Percentiles rank a stretch among this genome's conserved stretches.
phyloP scores from a whole-genome alignment of 495 filamentous ascomycete genomes.

The Thermothielavioides terrestris region DNA sequence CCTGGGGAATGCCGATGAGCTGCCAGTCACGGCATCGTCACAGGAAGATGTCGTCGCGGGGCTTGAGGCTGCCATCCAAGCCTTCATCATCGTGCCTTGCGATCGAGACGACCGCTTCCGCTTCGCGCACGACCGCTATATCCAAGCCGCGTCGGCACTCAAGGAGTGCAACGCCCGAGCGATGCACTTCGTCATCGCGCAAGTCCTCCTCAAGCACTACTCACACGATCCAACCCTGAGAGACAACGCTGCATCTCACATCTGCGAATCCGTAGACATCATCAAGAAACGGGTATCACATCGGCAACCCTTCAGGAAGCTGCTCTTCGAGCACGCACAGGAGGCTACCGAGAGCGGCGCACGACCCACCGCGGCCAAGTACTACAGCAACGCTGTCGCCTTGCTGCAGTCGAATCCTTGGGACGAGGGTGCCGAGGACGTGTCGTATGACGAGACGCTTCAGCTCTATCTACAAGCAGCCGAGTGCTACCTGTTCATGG shows the following conservation, averaged over 20 bases:
- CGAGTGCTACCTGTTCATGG: slow-evolving; percentile 74
- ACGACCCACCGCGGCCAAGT: slow-evolving; percentile 66
- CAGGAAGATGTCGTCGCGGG: slow-evolving; percentile 50
- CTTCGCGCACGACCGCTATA: slow-evolving; percentile 77
- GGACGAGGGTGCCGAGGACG: slow-evolving; percentile 60
- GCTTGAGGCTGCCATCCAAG: slow-evolving; percentile 67
- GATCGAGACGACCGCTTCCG: slow-evolving; percentile 68
- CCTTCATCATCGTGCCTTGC: slow-evolving; percentile 65
- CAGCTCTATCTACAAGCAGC: slow-evolving; percentile 64
- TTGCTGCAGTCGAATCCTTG: slow-evolving; percentile 73
- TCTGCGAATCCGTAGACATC: slow-evolving; percentile 61
- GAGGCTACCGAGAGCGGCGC: slow-evolving; percentile 72
- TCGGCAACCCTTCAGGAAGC: slow-evolving; percentile 57
- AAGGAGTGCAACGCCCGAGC: slow-evolving; percentile 59
- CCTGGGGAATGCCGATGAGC: slow-evolving; percentile 12
- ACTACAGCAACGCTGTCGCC: slow-evolving; percentile 64
- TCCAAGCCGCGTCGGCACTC: slow-evolving; percentile 62
- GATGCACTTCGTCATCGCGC: slow-evolving; percentile 84
- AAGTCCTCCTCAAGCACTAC: slow-evolving; percentile 64
- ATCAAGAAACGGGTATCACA: slow-evolving; percentile 54
- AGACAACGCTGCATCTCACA: slow-evolving; percentile 67
- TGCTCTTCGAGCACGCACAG: slow-evolving; percentile 68
- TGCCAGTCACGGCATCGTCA: neutral
- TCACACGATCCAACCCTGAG: slow-evolving; percentile 45
- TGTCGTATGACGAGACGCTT: slow-evolving; percentile 77